Evolutionary conservation across 1,284 basidiomycete genomes (phyloP), one percentile per base, ranked within the genome.

Genomic region (Coniophora puteana): DNA sequence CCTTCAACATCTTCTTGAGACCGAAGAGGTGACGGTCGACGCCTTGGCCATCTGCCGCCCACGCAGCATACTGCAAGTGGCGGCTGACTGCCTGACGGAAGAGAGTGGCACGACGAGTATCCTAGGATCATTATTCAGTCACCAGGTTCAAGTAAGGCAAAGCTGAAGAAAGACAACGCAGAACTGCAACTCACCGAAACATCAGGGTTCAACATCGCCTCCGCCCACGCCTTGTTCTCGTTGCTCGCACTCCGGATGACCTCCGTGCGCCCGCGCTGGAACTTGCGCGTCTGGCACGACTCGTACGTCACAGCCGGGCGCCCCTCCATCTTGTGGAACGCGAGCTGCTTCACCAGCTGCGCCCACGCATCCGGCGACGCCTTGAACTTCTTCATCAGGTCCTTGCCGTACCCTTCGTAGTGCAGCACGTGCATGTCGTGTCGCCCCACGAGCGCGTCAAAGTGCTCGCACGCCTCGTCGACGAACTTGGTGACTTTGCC

Each of bases 11-110:
- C 71, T 84, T 88, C 73, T 93, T 96, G 52, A 97, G 66, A 12
- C 93, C 96, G 62, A 95, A 97, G 43, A 99, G 68, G 66, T 99
- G 95, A 28, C 95, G 78, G 64, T 99, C 96, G 20, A 99, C 93
- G 38, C 94, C 96, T 62, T 92, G 86, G 0, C 88, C 95, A 49
- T 96, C 91, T 4, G 93, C 90, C 1, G 94, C 93, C 82, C 91
- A 93, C 4, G 76, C 72, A 3, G 89, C 82, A 62, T 98, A 97
- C 60, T 88, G 77, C 51, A 92, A 71, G 67, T 99, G 96, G 35
- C 93, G 76, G 29, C 76, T 68, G 8, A 83, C 83, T 1, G 95
- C 95, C 18, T 72, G 72, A 45, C 83, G 77, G 73, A 98, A 93
- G 34, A 90, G 71, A 33, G 67, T 66, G 12, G 80, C 78, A 4